Evolutionary conservation across 768 basidiomycete species (phyloP).

Genomic region (Leccinum uliginosum): DNA sequence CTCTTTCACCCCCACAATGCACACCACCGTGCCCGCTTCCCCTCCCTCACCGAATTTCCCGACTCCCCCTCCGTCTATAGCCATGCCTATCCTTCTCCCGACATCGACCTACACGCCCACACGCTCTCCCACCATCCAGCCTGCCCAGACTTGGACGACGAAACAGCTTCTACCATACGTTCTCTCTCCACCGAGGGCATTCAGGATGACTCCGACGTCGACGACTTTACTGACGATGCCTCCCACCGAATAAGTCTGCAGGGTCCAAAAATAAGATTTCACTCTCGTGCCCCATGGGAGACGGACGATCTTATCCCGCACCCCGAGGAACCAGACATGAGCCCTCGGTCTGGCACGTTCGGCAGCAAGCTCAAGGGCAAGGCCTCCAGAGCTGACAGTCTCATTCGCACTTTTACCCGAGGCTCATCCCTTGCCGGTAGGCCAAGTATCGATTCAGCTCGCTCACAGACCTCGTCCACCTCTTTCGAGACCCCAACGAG

Average conservation of each 20-base stretch:
- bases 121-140: constrained; percentile 34
- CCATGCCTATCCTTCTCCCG: constrained; percentile 54
- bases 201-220: constrained; percentile 33
- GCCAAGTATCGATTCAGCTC: constrained; percentile 62
- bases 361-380: constrained; percentile 29
- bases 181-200: constrained; percentile 28
- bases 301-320: constrained; percentile 44
- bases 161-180: constrained; percentile 29
- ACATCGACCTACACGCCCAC: constrained; percentile 28
- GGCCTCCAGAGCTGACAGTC: constrained; percentile 29
- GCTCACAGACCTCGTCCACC: constrained; percentile 48
- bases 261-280: constrained; percentile 81
- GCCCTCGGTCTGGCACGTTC: constrained; percentile 27
- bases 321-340: constrained; percentile 45
- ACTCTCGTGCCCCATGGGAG: constrained; percentile 83
- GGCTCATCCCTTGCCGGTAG: constrained; percentile 41
- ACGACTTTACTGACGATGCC: constrained; percentile 41
- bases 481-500: constrained; percentile 59
- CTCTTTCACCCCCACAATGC: constrained; percentile 38
- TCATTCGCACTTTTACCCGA: constrained; percentile 45
- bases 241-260: constrained; percentile 61
- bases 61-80: constrained; percentile 73
- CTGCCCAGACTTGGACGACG: constrained; percentile 56
- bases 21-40: constrained; percentile 40
- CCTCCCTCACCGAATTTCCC: constrained; percentile 53